Conservation (phyloP, 148 eudicot species). For the Arctostaphylos glauca region DNA sequence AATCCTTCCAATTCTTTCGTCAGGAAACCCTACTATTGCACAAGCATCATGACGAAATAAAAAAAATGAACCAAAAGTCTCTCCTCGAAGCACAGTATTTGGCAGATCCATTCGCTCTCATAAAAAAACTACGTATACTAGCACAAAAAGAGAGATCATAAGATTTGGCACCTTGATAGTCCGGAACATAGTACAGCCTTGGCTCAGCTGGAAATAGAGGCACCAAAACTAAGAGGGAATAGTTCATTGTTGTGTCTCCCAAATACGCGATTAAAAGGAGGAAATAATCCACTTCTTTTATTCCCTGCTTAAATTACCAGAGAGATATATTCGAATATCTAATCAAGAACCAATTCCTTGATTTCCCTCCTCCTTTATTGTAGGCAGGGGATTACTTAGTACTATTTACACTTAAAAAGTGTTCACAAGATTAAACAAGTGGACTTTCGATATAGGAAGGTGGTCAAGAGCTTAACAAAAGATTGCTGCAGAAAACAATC, state of each 20-base stretch:
- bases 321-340: background rate
- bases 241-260: background rate
- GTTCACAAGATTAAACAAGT: background rate
- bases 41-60: background rate
- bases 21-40: background rate
- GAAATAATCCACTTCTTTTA: background rate
- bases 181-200: background rate
- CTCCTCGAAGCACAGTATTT: background rate
- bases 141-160: background rate
- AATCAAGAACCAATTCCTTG: background rate
- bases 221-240: background rate
- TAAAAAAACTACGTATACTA: background rate
- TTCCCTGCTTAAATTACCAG: background rate
- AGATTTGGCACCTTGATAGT: background rate
- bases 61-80: background rate
- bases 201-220: background rate
- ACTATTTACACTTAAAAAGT: background rate
- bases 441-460: background rate
- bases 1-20: background rate
- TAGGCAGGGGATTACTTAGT: background rate
- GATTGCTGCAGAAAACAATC: background rate
- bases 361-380: background rate
- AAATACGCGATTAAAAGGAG: background rate
- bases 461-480: background rate
- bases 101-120: background rate